These are phyloP conservation scores for Hypoxylon sp. DNA, from an alignment of 2,329 filamentous ascomycete species.

Conservation along the genomic window DNA sequence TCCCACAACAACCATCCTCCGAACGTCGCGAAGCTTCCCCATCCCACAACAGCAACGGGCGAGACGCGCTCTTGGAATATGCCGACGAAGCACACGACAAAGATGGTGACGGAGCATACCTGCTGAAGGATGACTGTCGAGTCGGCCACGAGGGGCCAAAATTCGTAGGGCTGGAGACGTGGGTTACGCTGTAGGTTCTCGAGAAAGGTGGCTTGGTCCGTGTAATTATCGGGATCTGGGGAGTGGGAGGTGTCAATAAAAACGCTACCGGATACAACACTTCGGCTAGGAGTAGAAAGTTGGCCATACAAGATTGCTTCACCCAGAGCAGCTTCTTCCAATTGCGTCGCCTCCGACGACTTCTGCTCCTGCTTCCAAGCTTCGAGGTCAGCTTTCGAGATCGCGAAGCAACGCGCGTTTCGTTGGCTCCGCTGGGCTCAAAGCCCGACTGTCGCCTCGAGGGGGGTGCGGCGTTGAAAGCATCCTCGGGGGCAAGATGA, in stretches of 20 bases:
- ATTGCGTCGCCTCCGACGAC: conserved; percentile 72
- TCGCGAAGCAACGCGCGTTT: conserved; percentile 48
- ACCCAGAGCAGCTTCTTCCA: conserved; percentile 99
- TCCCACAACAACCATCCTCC: conserved; percentile 93
- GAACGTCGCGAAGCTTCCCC: conserved; percentile 83
- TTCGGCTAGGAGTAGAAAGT: background rate
- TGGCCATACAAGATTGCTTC: conserved; percentile 84
- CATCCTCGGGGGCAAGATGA: conserved; percentile 84
- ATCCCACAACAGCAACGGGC: conserved; percentile 86
- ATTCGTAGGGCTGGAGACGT: conserved; percentile 92
- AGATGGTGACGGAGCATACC: conserved; percentile 92
- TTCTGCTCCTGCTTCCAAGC: conserved; percentile 68
- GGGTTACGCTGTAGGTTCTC: conserved; percentile 96
- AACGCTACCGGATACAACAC: too few relatives aligned
- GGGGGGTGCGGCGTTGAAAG: conserved; percentile 71
- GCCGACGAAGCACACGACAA: conserved; percentile 90
- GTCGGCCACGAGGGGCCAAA: conserved; percentile 95
- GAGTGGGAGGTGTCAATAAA: conserved; percentile 35
- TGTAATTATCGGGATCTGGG: conserved; percentile 98
- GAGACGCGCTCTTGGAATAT: conserved; percentile 90
- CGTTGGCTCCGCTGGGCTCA: conserved; percentile 44
- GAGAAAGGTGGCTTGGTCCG: conserved; percentile 94
- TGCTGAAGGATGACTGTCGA: conserved; percentile 97
- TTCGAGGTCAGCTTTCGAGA: conserved; percentile 55
- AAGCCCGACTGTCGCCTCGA: conserved; percentile 60